Conservation (phyloP, 1,139 yeast species). For the Yamadazyma diospyri region DNA sequence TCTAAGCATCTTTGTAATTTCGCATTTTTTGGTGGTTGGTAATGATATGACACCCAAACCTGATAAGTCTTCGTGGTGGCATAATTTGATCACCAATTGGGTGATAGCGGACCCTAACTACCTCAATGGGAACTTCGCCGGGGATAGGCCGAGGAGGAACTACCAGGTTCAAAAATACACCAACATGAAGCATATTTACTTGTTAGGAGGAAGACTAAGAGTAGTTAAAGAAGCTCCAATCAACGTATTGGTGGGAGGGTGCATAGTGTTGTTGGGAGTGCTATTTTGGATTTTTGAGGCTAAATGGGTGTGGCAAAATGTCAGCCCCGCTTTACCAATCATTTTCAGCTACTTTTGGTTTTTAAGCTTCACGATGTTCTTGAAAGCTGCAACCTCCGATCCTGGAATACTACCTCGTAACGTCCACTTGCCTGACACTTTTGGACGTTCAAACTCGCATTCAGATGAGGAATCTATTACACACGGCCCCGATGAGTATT, state of each 20-base stretch:
- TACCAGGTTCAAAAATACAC: slow-evolving; percentile 34
- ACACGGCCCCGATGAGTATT: slow-evolving; percentile 59
- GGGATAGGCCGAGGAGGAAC: slow-evolving; percentile 19
- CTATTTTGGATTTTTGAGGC: slow-evolving; percentile 45
- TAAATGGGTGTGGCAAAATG: slow-evolving; percentile 53
- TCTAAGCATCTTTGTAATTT: slow-evolving; percentile 1
- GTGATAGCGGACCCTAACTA: slow-evolving; percentile 38
- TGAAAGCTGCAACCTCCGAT: slow-evolving; percentile 57
- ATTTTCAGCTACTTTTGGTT: slow-evolving; percentile 59
- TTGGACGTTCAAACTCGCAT: background rate
- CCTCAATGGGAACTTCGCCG: slow-evolving; percentile 7
- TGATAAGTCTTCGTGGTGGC: slow-evolving; percentile 7
- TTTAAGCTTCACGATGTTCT: slow-evolving; percentile 42
- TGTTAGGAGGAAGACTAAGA: slow-evolving; percentile 64
- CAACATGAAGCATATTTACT: slow-evolving; percentile 38
- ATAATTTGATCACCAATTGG: slow-evolving; percentile 38
- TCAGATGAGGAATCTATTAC: background rate
- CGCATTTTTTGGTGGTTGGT: slow-evolving; percentile 1
- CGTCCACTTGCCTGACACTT: slow-evolving; percentile 47
- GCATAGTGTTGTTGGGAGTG: slow-evolving; percentile 46
- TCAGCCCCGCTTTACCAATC: slow-evolving; percentile 57
- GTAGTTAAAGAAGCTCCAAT: slow-evolving; percentile 36
- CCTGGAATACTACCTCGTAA: slow-evolving; percentile 75
- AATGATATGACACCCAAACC: slow-evolving; percentile 4
- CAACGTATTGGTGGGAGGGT: slow-evolving; percentile 28